Conservation (phyloP, 495 filamentous ascomycete genomes). For the Podospora australis region DNA sequence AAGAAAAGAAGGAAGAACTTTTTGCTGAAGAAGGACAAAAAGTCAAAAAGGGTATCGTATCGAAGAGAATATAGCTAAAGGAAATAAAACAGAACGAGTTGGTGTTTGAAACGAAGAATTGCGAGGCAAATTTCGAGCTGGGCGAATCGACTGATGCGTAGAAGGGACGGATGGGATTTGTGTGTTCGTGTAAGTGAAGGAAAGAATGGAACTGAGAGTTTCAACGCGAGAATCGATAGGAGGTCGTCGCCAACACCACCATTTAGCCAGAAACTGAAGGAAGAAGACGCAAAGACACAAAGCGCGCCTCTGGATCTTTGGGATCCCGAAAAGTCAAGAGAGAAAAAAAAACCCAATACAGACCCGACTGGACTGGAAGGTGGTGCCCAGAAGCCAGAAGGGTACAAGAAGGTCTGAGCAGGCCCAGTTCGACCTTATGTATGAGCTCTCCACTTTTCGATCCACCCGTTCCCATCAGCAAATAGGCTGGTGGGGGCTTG, state of each 20-base stretch:
- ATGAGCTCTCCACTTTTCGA: slow-evolving; percentile 13
- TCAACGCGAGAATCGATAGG: too few species aligned
- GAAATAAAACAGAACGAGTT: slow-evolving; percentile 3
- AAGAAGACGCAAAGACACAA: too few species aligned
- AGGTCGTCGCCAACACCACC: too few species aligned
- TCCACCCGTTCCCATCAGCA: slow-evolving; percentile 6
- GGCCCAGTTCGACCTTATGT: slow-evolving; percentile 8
- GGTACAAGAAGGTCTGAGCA: slow-evolving; percentile 6
- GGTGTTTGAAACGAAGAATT: neutral
- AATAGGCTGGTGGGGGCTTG: neutral
- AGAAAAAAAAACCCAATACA: too few species aligned
- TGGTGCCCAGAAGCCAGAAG: neutral
- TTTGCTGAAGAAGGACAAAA: neutral
- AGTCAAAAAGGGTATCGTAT: neutral
- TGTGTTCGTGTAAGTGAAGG: too few species aligned
- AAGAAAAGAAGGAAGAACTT: neutral
- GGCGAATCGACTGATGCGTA: too few species aligned
- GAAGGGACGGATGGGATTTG: too few species aligned
- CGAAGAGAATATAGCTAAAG: neutral
- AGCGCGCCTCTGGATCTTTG: too few species aligned
- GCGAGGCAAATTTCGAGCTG: neutral
- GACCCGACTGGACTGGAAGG: neutral
- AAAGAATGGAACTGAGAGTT: too few species aligned
- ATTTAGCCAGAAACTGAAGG: too few species aligned
- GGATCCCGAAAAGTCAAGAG: neutral